Conservation (phyloP, 2,329 filamentous ascomycete genomes). For the Hypoxylon sp. region DNA sequence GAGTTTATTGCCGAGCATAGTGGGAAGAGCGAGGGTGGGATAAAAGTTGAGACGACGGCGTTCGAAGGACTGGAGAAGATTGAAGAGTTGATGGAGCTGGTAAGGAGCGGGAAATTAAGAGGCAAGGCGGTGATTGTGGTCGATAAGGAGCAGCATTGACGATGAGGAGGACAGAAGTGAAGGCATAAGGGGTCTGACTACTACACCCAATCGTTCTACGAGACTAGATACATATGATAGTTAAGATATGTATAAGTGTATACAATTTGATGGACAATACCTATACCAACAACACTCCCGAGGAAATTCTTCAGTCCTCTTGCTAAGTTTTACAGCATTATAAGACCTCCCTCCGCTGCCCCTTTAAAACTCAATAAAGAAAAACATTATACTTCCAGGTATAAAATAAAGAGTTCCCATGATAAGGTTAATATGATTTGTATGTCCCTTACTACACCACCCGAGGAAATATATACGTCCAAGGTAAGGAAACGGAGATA, state of each 20-base stretch:
- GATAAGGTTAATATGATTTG: background rate
- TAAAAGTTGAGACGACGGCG: constrained; percentile 65
- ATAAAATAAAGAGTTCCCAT: background rate
- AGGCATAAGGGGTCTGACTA: background rate
- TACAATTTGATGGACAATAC: no score
- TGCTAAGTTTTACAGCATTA: no score
- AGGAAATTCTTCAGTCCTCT: no score
- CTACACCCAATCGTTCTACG: no score
- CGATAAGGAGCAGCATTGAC: constrained; percentile 59
- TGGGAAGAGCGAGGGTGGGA: constrained; percentile 47
- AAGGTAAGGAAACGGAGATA: background rate
- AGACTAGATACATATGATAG: no score
- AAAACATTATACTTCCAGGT: no score
- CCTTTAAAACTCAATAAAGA: no score
- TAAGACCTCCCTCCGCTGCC: no score
- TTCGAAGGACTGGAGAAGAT: constrained; percentile 69
- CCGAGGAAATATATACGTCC: background rate
- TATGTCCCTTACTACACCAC: background rate
- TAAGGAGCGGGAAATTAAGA: constrained; percentile 67
- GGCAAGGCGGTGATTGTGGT: constrained; percentile 70
- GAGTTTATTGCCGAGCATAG: constrained; percentile 60
- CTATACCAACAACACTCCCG: no score
- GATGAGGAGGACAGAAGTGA: constrained; percentile 44
- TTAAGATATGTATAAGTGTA: no score
- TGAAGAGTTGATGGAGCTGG: constrained; percentile 64